These are phyloP conservation scores for Triticum timopheevii DNA, from an alignment of 176 grass and related monocot genomes.

Conservation along the genomic window DNA sequence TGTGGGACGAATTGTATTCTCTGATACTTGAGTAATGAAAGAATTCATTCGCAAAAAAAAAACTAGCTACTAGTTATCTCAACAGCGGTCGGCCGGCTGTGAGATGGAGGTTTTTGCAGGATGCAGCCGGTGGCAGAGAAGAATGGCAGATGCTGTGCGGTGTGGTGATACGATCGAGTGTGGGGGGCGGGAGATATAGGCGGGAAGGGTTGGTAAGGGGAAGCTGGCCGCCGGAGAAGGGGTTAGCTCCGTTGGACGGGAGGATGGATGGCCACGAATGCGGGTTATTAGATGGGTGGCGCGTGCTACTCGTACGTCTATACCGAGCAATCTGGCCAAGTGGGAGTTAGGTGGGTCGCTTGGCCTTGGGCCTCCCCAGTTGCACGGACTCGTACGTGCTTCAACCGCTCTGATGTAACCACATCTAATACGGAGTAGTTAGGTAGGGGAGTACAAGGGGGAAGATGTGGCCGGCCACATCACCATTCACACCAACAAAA, in stretches of 20 bases:
- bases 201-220: background rate
- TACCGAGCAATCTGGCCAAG: background rate
- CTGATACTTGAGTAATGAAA: no score
- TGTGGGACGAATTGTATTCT: no score
- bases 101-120: no score
- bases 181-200: background rate
- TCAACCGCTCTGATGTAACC: no score
- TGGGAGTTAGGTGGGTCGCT: background rate
- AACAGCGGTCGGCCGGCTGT: no score
- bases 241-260: constrained; percentile 66
- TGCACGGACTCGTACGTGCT: background rate
- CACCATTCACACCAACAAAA: no score
- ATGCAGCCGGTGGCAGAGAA: no score
- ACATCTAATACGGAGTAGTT: no score
- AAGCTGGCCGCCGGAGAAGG: background rate
- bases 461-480: background rate
- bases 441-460: no score
- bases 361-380: background rate
- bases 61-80: no score
- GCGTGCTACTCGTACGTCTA: background rate
- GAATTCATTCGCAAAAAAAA: no score
- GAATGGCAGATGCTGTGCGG: background rate
- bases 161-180: background rate
- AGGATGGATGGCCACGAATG: constrained; percentile 56
- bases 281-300: no score